A percentile compares a stretch with the other conserved stretches of the same genome.
These are phyloP conservation scores for Fraxinus latifolia DNA, from an alignment of 305 asterid genomes.

Conservation along the genomic window DNA sequence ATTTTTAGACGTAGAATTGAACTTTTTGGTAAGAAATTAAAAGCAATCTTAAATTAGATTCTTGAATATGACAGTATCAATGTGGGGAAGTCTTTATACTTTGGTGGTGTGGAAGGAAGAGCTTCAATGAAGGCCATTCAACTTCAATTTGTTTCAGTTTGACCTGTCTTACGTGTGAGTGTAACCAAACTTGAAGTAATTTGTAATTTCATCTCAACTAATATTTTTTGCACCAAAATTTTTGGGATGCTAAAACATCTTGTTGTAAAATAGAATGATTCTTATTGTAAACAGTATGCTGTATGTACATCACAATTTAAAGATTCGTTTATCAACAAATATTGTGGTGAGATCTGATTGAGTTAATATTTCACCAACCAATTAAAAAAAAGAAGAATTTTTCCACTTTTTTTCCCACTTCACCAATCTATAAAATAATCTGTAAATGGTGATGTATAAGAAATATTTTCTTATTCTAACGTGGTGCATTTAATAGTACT, in stretches of 20 bases:
- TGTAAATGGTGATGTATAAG: too few species aligned
- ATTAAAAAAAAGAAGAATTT: too few species aligned
- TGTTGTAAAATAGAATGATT: not conserved
- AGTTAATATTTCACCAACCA: too few species aligned
- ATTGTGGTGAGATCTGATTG: too few species aligned
- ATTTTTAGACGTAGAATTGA: not conserved
- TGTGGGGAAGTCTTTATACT: not conserved
- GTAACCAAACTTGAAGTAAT: not conserved
- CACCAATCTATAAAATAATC: too few species aligned
- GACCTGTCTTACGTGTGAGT: not conserved
- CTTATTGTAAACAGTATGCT: too few species aligned
- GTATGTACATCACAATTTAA: too few species aligned
- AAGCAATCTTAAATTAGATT: not conserved
- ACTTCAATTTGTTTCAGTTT: not conserved
- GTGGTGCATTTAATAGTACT: not conserved
- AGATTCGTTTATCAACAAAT: too few species aligned
- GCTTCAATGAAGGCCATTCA: not conserved
- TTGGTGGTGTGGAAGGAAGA: not conserved
- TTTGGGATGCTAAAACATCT: not conserved
- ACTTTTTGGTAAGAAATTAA: not conserved
- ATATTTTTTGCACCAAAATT: too few species aligned
- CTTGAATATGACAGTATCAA: not conserved
- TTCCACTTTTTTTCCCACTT: too few species aligned
- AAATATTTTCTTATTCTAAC: too few species aligned
- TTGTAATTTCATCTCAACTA: not conserved